Evolutionary conservation across 2,329 filamentous ascomycete genomes (phyloP).

Genomic region (Sclerotiophoma versabilis): DNA sequence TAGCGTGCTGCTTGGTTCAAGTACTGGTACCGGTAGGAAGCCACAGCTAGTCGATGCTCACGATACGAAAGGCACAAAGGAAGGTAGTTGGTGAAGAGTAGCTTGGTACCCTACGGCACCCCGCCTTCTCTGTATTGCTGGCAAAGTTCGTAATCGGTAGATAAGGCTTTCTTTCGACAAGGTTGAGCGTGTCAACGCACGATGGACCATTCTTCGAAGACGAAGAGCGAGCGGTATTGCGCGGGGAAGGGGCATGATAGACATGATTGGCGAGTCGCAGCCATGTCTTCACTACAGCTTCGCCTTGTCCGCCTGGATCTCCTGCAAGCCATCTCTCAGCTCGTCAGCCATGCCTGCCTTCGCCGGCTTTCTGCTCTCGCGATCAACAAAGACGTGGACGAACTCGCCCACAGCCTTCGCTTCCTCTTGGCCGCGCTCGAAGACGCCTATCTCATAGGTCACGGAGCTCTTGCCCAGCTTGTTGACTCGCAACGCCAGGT

Average conservation of each 20-base stretch:
- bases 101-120: conserved; percentile 1
- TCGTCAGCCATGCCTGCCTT: conserved; percentile 67
- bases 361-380: conserved; percentile 72
- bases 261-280: not conserved
- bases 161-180: not conserved
- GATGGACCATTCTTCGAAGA: not conserved
- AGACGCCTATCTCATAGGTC: conserved; percentile 87
- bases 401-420: conserved; percentile 88
- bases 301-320: conserved; percentile 29
- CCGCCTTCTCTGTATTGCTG: not conserved
- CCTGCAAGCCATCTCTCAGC: conserved; percentile 57
- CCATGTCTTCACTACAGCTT: conserved; percentile 31
- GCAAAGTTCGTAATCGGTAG: not conserved
- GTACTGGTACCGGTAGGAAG: not conserved
- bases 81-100: not conserved
- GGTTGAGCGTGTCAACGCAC: not conserved
- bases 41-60: not conserved
- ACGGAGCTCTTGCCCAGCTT: conserved; percentile 87
- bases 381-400: conserved; percentile 87
- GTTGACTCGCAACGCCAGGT: conserved; percentile 81
- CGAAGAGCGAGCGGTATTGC: not conserved
- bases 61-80: not conserved
- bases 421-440: conserved; percentile 73
- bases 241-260: not conserved
- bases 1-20: no score